Evolutionary conservation across 805 yeast genomes (phyloP).

Genomic region (Cyberlindnera xishuangbannaensis): DNA sequence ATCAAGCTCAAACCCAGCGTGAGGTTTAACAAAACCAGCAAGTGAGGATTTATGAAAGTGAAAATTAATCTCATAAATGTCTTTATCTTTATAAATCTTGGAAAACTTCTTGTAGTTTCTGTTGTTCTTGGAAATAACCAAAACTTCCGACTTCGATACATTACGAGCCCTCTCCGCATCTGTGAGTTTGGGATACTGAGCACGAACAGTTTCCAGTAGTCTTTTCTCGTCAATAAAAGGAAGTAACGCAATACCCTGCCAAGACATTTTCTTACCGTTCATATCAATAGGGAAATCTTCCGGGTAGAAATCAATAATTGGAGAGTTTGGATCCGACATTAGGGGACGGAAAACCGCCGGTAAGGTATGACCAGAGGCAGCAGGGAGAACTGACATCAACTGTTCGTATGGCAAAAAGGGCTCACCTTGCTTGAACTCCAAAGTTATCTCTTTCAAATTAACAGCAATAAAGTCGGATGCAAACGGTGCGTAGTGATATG

Average conservation of each 20-base stretch:
- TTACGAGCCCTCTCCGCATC: slow-evolving; percentile 69
- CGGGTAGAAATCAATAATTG: slow-evolving; percentile 88
- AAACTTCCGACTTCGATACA: slow-evolving; percentile 60
- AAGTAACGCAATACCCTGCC: slow-evolving; percentile 90
- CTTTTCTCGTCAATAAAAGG: slow-evolving; percentile 89
- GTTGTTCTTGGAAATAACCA: slow-evolving; percentile 63
- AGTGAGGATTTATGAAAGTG: slow-evolving; percentile 48
- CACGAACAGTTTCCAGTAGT: slow-evolving; percentile 58
- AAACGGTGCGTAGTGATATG: slow-evolving; percentile 97
- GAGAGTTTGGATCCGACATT: slow-evolving; percentile 76
- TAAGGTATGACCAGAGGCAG: slow-evolving; percentile 81
- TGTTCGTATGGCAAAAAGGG: slow-evolving; percentile 93
- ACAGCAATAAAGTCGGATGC: slow-evolving; percentile 74
- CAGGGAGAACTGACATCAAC: slow-evolving; percentile 84
- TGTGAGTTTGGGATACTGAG: slow-evolving; percentile 55
- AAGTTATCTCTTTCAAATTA: slow-evolving; percentile 42
- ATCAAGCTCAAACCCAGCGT: slow-evolving; percentile 28
- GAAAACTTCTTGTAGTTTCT: slow-evolving; percentile 34
- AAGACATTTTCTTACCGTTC: slow-evolving; percentile 91
- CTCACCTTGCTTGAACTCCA: slow-evolving; percentile 57
- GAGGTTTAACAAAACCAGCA: slow-evolving; percentile 47
- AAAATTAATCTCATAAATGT: slow-evolving; percentile 31
- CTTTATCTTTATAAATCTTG: slow-evolving; percentile 22
- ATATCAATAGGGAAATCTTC: slow-evolving; percentile 83
- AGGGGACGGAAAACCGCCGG: slow-evolving; percentile 77